Evolutionary conservation across 1,284 basidiomycete genomes (phyloP), one percentile per base, ranked within the genome.

Genomic region (Trichosporon ovoides): DNA sequence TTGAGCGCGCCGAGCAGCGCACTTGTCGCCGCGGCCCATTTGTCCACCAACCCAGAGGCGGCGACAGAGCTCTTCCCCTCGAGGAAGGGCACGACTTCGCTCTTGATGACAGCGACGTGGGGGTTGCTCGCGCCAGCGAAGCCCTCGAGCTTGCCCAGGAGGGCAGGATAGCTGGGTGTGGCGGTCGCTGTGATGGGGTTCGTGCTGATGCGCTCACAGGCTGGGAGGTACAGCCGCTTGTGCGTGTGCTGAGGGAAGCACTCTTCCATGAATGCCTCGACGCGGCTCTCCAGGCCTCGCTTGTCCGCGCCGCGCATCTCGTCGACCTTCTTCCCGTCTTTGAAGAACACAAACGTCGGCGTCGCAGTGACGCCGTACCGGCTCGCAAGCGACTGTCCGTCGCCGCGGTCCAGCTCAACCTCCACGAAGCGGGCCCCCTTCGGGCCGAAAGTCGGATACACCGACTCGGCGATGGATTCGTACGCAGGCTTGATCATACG

Each of bases 271-370:
- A 68, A 71, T 7, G 46, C 18, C 50, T 73, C 72, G n/a, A 74
- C 68, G 24, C 60, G 65, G 24, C 16, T 37, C 53, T 75, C 74
- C 31, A 75, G 63, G 12, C 67, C 69, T 24, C 65, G 60, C 59
- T 75, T 75, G 53, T 62, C 64, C 1, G 85, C 87, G 0, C 91
- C 91, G 66, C 84, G 86, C 64, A 94, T 62, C 71, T 91, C 88
- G 52, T 85, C 79, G 10, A 87, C 87, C 83, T 89, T 88, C 63
- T 83, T 81, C 1, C 87, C 88, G 60, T 88, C 81, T 64, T 86
- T 72, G 79, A 91, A 93, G 77, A 89, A 91, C 53, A 88, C 79
- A 72, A 92, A 93, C 4, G 90, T 92, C 3, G 91, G 91, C 1
- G 89, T 93, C 0, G 82, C 89, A n/a, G 81, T 74, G 1, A 95